Evolutionary conservation across 2,329 filamentous ascomycete genomes (phyloP).

Genomic region (Xylaria multiplex): DNA sequence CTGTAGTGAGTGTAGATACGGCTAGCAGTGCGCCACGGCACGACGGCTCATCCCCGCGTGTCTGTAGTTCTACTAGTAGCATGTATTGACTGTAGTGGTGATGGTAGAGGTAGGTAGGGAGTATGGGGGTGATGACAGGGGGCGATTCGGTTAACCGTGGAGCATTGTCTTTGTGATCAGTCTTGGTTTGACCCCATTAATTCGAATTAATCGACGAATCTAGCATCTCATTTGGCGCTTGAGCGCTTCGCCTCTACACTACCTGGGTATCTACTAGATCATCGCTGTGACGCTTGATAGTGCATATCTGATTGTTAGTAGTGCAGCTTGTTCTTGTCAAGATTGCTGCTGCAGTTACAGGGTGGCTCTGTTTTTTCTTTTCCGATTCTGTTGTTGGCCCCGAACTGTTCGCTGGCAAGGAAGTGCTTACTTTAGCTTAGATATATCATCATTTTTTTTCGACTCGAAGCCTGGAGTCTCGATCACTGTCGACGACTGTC

Average conservation of each 20-base stretch:
- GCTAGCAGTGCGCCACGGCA: not conserved
- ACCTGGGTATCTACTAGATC: not conserved
- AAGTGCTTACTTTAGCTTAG: not conserved
- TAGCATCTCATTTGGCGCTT: conserved; percentile 23
- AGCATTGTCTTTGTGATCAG: conserved; percentile 28
- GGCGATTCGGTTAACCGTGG: conserved; percentile 27
- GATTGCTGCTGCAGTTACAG: conserved; percentile 17
- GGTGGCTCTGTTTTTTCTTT: not conserved
- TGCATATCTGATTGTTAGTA: not conserved
- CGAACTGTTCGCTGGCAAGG: not conserved
- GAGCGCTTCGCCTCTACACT: conserved; percentile 13
- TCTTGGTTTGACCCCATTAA: conserved; percentile 25
- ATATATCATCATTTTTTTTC: not conserved
- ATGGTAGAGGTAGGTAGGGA: too few relatives aligned
- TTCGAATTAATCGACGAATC: conserved; percentile 22
- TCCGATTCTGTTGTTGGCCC: not conserved
- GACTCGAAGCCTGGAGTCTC: conserved; percentile 11
- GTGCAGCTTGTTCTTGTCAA: conserved; percentile 7
- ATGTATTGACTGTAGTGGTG: not conserved
- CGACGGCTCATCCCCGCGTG: not conserved
- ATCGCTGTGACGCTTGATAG: conserved; percentile 19
- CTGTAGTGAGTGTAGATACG: not conserved
- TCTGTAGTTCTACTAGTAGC: too few relatives aligned
- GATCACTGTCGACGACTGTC: not conserved
- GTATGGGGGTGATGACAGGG: conserved; percentile 19